These are phyloP conservation scores for Mikania micrantha DNA, from an alignment of 129 eudicot species.

Conservation along the genomic window DNA sequence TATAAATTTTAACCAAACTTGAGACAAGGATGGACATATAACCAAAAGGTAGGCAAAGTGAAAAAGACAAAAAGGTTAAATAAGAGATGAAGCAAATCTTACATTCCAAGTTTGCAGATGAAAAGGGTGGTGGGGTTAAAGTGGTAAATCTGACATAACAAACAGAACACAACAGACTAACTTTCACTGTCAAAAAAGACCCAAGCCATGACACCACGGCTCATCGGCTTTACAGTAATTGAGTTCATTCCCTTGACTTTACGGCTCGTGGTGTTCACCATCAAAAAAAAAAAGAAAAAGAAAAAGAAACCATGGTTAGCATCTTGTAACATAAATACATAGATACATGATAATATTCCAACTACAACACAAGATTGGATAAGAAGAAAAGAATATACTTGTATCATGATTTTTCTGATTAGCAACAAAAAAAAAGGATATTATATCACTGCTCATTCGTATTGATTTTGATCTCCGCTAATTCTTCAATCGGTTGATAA, in stretches of 20 bases:
- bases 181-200: conserved; percentile 13
- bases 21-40: conserved; percentile 29
- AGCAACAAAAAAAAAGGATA: conserved; percentile 32
- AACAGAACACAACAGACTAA: background rate
- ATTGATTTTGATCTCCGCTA: conserved; percentile 71
- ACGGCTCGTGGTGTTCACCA: background rate
- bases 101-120: conserved; percentile 24
- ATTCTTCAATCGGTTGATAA: conserved; percentile 71
- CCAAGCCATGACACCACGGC: background rate
- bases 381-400: conserved; percentile 22
- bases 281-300: conserved; percentile 13
- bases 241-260: conserved; percentile 1
- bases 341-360: background rate
- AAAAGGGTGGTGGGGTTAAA: conserved; percentile 18
- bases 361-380: conserved; percentile 14
- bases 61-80: conserved; percentile 8
- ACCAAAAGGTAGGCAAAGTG: conserved; percentile 19
- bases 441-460: conserved; percentile 13
- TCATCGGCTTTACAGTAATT: background rate
- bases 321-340: background rate
- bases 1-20: conserved; percentile 14
- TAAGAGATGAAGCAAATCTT: conserved; percentile 22
- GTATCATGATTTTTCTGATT: conserved; percentile 22
- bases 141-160: conserved; percentile 21
- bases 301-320: conserved; percentile 9